Evolutionary conservation across 306 rosid genomes (phyloP), one percentile per base, ranked within the genome.

Genomic region (Carpinus viminea): DNA sequence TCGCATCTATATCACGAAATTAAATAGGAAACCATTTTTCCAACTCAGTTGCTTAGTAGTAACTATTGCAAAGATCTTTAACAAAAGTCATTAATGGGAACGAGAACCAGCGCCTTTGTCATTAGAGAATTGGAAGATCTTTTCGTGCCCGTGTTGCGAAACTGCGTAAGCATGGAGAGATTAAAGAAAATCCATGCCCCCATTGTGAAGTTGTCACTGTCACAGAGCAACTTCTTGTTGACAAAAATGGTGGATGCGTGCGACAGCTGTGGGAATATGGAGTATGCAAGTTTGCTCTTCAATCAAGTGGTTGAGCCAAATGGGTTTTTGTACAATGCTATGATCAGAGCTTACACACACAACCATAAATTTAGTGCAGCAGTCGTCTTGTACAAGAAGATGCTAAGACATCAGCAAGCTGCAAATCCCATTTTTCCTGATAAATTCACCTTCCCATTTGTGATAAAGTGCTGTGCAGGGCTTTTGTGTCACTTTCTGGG

Each of bases 211-310:
- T 75, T 81, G 0, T 87, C 89, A 2, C 81, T 93, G 12, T 81
- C 96, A 62, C 91, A 91, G 46, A 93, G 98, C 88, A 93, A 88
- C 77, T 93, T 86, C 81, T 46, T 93, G 75, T 79, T 78, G 36
- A 88, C 98, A 12, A 91, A 89, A 82, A 91, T 93, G 96, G 74
- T 91, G 83, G 88, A 88, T 52, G 78, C 81, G 2, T 89, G 96
- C 34, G 91, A 88, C 81, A 64, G 60, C 47, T 70, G 52, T 74
- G 90, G 87, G 7, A 36, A 89, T 28, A 73, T 84, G 2, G 47
- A 56, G 73, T 89, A 91, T 54, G 90, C 93, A 5, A 70, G 79
- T 31, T 78, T 54, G 78, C 84, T 93, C 34, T 89, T 88, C 89
- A 52, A 86, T 34, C 89, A 86, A 74, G 91, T 86, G 31, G 24